These are phyloP conservation scores for Cicer arietinum DNA, from an alignment of 306 rosid genomes.

Conservation along the genomic window DNA sequence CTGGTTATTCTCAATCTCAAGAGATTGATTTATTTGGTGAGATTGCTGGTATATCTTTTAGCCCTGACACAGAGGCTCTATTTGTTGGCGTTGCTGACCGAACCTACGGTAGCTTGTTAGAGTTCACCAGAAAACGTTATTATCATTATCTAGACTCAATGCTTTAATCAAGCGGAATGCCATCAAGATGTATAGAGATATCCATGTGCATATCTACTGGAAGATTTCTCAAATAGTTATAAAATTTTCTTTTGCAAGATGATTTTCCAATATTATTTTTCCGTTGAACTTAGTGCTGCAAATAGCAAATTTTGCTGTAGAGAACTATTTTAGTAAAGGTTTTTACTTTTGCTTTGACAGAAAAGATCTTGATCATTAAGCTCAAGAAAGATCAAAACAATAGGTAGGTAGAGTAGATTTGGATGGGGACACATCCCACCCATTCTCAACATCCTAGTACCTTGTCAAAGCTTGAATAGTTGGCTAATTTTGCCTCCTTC, in stretches of 20 bases:
- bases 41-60: slow-evolving; percentile 86
- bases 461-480: background rate
- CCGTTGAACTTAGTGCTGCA: slow-evolving; percentile 27
- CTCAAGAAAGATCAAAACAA: too few relatives aligned
- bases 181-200: slow-evolving; percentile 34
- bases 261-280: slow-evolving; percentile 1
- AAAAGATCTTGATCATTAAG: too few relatives aligned
- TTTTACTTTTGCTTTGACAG: background rate
- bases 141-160: slow-evolving; percentile 55
- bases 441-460: too few relatives aligned
- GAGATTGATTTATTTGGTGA: slow-evolving; percentile 94
- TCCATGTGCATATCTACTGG: slow-evolving; percentile 31
- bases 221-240: slow-evolving; percentile 29
- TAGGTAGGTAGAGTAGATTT: too few relatives aligned
- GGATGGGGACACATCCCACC: too few relatives aligned
- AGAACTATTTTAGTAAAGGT: slow-evolving; percentile 9
- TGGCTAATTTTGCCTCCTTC: slow-evolving; percentile 9
- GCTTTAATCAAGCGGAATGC: slow-evolving; percentile 49
- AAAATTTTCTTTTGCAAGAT: slow-evolving; percentile 24
- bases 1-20: slow-evolving; percentile 65
- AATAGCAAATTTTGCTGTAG: slow-evolving; percentile 36
- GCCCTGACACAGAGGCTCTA: slow-evolving; percentile 85
- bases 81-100: slow-evolving; percentile 88
- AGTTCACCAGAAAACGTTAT: slow-evolving; percentile 63
- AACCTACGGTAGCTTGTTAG: slow-evolving; percentile 82